Conservation (phyloP, 768 basidiomycete genomes). For the Suillus discolor region DNA sequence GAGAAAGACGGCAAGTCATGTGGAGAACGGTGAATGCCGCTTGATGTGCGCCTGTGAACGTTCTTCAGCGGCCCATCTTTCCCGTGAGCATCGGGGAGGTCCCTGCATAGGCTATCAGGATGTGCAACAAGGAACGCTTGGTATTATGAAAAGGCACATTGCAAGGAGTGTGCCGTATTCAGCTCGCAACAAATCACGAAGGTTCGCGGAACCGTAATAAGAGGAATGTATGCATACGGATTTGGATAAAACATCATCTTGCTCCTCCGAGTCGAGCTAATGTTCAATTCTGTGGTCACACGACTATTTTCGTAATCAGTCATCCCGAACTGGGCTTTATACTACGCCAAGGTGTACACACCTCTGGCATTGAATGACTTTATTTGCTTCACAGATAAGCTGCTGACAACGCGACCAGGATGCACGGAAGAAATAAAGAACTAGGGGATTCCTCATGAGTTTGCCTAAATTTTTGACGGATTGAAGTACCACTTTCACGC, state of each 20-base stretch:
- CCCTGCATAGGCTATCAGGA: neutral
- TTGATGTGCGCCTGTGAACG: neutral
- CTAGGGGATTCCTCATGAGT: too few species aligned
- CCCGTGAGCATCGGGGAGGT: neutral
- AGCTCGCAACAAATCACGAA: neutral
- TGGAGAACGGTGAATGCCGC: neutral
- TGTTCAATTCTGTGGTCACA: too few species aligned
- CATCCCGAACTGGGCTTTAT: too few species aligned
- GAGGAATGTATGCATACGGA: neutral
- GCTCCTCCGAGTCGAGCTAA: too few species aligned
- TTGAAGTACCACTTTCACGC: too few species aligned
- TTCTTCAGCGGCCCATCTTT: neutral
- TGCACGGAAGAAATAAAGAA: too few species aligned
- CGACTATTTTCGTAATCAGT: too few species aligned
- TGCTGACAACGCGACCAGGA: too few species aligned
- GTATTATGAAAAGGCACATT: slow-evolving; percentile 5
- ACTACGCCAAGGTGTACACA: too few species aligned
- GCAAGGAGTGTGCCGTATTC: neutral
- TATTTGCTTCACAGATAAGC: too few species aligned
- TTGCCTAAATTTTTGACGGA: too few species aligned
- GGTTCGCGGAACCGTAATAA: slow-evolving; percentile 2
- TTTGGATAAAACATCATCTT: neutral
- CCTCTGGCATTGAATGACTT: too few species aligned
- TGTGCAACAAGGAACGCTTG: neutral
- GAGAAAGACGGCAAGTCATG: slow-evolving; percentile 2